Conservation (phyloP, 2,329 filamentous ascomycete species). For the Lasiodiplodia sp. region DNA sequence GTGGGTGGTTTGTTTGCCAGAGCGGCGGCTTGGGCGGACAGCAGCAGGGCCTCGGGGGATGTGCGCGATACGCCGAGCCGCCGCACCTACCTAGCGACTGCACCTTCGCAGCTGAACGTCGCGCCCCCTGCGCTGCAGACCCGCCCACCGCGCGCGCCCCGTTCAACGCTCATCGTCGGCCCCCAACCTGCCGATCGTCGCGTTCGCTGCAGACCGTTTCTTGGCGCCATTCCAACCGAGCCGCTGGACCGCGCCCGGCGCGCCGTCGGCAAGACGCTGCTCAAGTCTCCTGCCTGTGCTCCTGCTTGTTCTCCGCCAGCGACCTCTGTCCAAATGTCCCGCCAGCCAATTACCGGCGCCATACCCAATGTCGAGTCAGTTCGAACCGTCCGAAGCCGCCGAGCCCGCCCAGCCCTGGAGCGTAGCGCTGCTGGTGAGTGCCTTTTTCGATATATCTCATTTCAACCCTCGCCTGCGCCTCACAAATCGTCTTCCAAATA, state of each 20-base stretch:
- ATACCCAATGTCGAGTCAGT: conserved; percentile 28
- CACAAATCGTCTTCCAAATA: neutral
- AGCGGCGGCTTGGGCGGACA: too few relatives aligned
- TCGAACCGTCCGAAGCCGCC: conserved; percentile 32
- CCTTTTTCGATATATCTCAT: conserved; percentile 11
- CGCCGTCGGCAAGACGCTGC: conserved; percentile 12
- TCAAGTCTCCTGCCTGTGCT: conserved; percentile 24
- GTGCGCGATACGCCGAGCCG: neutral
- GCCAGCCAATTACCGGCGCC: conserved; percentile 12
- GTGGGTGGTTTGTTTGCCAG: neutral
- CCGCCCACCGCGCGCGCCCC: conserved; percentile 2
- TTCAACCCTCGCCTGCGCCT: neutral
- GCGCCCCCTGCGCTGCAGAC: conserved; percentile 10
- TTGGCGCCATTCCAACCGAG: conserved; percentile 15
- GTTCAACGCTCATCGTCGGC: conserved; percentile 23
- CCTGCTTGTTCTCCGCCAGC: conserved; percentile 5
- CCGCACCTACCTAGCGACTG: neutral
- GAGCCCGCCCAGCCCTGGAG: conserved; percentile 33
- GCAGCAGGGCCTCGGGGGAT: too few relatives aligned
- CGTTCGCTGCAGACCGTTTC: conserved; percentile 11
- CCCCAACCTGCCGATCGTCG: conserved; percentile 18
- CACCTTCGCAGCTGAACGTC: neutral
- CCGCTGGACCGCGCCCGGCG: conserved; percentile 15
- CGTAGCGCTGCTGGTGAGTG: conserved; percentile 33
- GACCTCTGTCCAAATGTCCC: conserved; percentile 2